Evolutionary conservation across 805 yeast genomes (phyloP).

Genomic region (Yamadazyma akitaensis): DNA sequence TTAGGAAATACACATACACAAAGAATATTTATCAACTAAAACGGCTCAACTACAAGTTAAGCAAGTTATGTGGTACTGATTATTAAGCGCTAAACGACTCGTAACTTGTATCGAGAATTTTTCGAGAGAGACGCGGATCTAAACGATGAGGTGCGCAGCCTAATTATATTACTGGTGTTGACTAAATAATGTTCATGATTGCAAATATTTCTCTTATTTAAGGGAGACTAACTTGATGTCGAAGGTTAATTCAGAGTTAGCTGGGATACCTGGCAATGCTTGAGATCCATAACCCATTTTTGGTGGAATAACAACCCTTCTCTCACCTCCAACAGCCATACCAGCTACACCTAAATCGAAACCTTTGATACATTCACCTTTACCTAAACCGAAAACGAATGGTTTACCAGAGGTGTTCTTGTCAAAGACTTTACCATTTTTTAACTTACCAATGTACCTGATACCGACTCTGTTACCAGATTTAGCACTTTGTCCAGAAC

Average conservation of each 20-base stretch:
- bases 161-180: background rate
- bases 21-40: background rate
- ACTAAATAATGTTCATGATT: background rate
- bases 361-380: slow-evolving; percentile 98
- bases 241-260: slow-evolving; percentile 93
- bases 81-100: slow-evolving; percentile 7
- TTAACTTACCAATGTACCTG: slow-evolving; percentile 96
- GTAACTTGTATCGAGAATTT: slow-evolving; percentile 10
- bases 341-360: slow-evolving; percentile 99
- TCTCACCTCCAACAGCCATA: slow-evolving; percentile 98
- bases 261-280: slow-evolving; percentile 95
- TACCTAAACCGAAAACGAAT: slow-evolving; percentile 84
- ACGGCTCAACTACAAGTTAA: background rate
- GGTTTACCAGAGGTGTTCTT: slow-evolving; percentile 98
- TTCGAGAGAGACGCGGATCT: slow-evolving; percentile 7
- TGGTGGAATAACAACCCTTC: slow-evolving; percentile 95
- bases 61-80: background rate
- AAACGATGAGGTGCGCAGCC: slow-evolving; percentile 6
- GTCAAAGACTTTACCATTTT: slow-evolving; percentile 95
- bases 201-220: slow-evolving; percentile 49
- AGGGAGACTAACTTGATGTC: slow-evolving; percentile 91
- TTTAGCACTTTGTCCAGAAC: slow-evolving; percentile 87
- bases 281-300: slow-evolving; percentile 95
- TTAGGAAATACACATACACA: background rate
- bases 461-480: slow-evolving; percentile 89